Conservation (phyloP, 805 yeast genomes). For the Vanderwaltozyma yarrowii region DNA sequence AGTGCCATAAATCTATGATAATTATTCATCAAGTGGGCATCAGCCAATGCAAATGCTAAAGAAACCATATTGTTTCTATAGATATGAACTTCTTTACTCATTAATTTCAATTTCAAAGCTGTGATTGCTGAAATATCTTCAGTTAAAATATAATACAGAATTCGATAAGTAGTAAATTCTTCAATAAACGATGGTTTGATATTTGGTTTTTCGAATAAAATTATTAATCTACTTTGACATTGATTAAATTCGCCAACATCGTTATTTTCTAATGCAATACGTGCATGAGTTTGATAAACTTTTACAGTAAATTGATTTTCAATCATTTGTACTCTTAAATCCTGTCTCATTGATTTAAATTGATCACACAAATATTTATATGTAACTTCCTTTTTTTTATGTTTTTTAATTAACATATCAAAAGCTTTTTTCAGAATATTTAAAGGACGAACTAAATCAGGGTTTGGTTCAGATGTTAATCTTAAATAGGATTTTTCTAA, state of each 20-base stretch:
- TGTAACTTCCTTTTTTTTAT: conserved; percentile 36
- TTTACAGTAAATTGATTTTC: conserved; percentile 62
- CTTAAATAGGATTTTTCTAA: conserved; percentile 76
- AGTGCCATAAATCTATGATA: conserved; percentile 44
- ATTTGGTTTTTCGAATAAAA: conserved; percentile 41
- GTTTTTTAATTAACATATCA: conserved; percentile 42
- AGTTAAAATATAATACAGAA: conserved; percentile 67
- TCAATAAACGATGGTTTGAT: conserved; percentile 30
- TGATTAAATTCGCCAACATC: conserved; percentile 95
- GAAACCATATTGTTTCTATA: conserved; percentile 15
- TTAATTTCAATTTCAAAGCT: conserved; percentile 16
- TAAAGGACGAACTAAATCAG: conserved; percentile 70
- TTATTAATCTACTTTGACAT: conserved; percentile 73
- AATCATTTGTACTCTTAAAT: conserved; percentile 82
- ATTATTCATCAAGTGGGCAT: conserved; percentile 32
- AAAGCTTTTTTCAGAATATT: conserved; percentile 49
- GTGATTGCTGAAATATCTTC: conserved; percentile 36
- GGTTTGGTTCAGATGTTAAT: conserved; percentile 86
- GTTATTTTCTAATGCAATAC: conserved; percentile 69
- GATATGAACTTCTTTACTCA: conserved; percentile 8
- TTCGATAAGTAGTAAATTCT: conserved; percentile 65
- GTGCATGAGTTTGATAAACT: conserved; percentile 80
- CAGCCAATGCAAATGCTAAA: conserved; percentile 25
- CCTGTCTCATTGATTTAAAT: conserved; percentile 87
- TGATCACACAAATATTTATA: conserved; percentile 83